These are phyloP conservation scores for Penicillium decumbens DNA, from an alignment of 2,329 filamentous ascomycete genomes.

Conservation along the genomic window DNA sequence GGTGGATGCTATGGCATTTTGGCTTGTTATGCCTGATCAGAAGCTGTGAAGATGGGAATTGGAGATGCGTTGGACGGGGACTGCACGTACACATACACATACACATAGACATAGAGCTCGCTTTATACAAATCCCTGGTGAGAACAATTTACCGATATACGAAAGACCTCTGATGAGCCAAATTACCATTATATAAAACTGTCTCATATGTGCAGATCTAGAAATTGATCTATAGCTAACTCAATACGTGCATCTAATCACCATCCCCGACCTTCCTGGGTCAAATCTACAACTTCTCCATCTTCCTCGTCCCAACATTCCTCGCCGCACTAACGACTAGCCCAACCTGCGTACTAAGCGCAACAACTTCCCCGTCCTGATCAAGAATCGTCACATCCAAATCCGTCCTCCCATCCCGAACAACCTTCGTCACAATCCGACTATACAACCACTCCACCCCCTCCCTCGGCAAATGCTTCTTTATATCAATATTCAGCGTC, in stretches of 20 bases:
- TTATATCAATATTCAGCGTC: slow-evolving; percentile 69
- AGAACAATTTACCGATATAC: too few species aligned
- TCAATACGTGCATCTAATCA: background rate
- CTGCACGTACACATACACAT: background rate
- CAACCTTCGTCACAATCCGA: slow-evolving; percentile 60
- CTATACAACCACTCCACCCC: slow-evolving; percentile 70
- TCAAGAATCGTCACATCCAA: slow-evolving; percentile 66
- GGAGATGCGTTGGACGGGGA: background rate
- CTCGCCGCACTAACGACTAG: slow-evolving; percentile 60
- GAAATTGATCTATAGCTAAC: slow-evolving; percentile 5
- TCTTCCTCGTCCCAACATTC: slow-evolving; percentile 52
- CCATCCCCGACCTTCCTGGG: background rate
- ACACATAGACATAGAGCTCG: background rate
- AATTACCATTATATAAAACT: background rate
- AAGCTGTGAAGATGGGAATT: slow-evolving; percentile 20
- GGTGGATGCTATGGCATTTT: slow-evolving; percentile 42
- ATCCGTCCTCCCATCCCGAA: slow-evolving; percentile 69
- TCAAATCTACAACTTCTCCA: slow-evolving; percentile 22
- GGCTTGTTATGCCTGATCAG: slow-evolving; percentile 32
- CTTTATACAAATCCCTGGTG: background rate
- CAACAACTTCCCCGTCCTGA: slow-evolving; percentile 59
- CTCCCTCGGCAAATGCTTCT: slow-evolving; percentile 62
- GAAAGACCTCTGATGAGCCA: background rate
- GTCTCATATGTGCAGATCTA: background rate
- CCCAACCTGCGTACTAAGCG: slow-evolving; percentile 63